phyloP scores from a whole-genome alignment of 371 early-diverging fungal genomes.

The Actinomucor elegans region DNA sequence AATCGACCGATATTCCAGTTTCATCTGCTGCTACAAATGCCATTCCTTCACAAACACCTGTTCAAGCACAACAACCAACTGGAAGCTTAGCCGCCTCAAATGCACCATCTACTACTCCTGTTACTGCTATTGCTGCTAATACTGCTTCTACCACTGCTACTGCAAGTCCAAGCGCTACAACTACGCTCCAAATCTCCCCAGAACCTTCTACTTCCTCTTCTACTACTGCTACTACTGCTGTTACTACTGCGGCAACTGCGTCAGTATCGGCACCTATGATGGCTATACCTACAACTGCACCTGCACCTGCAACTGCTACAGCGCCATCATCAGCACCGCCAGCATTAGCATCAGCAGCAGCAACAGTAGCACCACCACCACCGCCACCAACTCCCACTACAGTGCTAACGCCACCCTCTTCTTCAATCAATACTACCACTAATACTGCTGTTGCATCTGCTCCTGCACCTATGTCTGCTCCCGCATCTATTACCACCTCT shows the following conservation, averaged over 20 bases:
- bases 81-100: neutral
- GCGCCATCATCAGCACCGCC: no score
- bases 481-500: no score
- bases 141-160: neutral
- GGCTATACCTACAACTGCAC: neutral
- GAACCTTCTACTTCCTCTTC: neutral
- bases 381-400: neutral
- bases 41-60: no score
- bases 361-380: neutral
- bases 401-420: neutral
- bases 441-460: neutral
- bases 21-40: neutral
- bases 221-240: neutral
- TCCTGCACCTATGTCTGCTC: neutral
- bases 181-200: neutral
- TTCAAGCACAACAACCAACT: no score
- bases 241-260: neutral
- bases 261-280: neutral
- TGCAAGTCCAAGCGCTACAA: neutral
- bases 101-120: neutral
- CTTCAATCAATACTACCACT: neutral
- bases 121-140: neutral
- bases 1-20: neutral
- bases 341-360: no score
- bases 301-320: neutral